Conservation (phyloP, 768 basidiomycete species). For the Glaciozyma antarctica region DNA sequence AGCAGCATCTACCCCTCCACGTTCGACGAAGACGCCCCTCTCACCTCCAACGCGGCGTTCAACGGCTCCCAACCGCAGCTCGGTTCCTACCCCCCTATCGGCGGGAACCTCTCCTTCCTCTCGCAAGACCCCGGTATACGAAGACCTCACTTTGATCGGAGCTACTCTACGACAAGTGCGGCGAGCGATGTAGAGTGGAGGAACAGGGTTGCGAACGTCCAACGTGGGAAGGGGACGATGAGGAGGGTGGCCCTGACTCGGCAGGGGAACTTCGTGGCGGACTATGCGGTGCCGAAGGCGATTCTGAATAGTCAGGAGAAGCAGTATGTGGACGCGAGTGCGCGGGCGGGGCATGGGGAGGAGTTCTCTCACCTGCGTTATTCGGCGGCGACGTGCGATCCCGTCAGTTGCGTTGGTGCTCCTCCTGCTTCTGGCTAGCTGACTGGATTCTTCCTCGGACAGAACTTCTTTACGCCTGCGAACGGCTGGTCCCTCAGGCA, state of each 20-base stretch:
- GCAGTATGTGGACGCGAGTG: neutral
- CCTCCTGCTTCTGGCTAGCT: constrained; percentile 42
- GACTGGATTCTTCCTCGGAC: constrained; percentile 68
- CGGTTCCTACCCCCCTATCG: neutral
- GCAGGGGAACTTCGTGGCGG: constrained; percentile 1
- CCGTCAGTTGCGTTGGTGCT: neutral
- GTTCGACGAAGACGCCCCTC: neutral
- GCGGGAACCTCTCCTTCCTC: neutral
- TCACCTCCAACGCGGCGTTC: neutral
- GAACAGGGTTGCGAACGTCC: neutral
- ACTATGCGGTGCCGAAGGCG: neutral
- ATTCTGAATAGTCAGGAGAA: neutral
- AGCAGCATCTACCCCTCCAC: neutral
- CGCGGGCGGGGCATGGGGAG: neutral
- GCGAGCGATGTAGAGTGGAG: neutral
- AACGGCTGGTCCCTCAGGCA: constrained; percentile 77
- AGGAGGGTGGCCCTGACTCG: neutral
- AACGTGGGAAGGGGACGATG: neutral
- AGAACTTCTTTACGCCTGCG: constrained; percentile 61
- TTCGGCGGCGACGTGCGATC: neutral
- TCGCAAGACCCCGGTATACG: neutral
- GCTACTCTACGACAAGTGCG: neutral
- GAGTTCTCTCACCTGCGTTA: constrained; percentile 6
- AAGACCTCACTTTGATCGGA: neutral
- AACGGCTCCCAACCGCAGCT: neutral